Evolutionary conservation across 2,329 filamentous ascomycete species (phyloP), one percentile per base, ranked within the genome.

Genomic region (Conoideocrella luteorostrata): DNA sequence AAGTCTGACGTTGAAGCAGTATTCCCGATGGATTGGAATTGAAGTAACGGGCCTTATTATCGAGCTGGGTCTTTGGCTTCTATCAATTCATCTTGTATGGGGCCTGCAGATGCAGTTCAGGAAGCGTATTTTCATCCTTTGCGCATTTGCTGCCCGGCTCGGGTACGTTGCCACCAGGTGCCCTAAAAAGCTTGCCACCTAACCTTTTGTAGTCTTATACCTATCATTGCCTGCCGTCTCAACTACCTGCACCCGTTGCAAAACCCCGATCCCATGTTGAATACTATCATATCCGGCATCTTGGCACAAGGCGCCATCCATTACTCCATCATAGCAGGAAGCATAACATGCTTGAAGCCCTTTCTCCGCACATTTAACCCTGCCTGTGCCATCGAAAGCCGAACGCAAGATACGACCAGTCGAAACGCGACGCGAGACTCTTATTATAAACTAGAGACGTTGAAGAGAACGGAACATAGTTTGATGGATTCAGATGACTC

Each of bases 131-230:
- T 40, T 47, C 17, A 43, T 49, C 12, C n/a, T 47, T 5, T 33
- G 28, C 30, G 45, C 39, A 5, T 49, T 49, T 22, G 45, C 41
- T 21, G 38, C 46, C n/a, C 47, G 45, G 17, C 22, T 44, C 11
- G 36, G 36, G 43, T 45, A 30, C 18, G 37, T 1, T 39, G 21
- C 22, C 36, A 20, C 4, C 23, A 7, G 12, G 7, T 10, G 26
- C 5, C 18, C 22, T 10, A 15, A 22, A 10, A 6, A 30, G 28
- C 15, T 12, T 37, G n/a, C 7, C 18, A 9, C 15, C 41, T 43
- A 24, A 39, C 22, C 7, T 11, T 12, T 18, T 15, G 12, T 20
- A 44, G 43, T 26, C 15, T 39, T 22, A 12, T 40, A 11, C 43
- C 43, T 3, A 44, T 44, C 21, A 29, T 44, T 22, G 18, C 24